Percentiles rank a stretch among this genome's conserved stretches.
phyloP scores from a whole-genome alignment of 2,329 filamentous ascomycete species.

The Ilyonectria destructans region DNA sequence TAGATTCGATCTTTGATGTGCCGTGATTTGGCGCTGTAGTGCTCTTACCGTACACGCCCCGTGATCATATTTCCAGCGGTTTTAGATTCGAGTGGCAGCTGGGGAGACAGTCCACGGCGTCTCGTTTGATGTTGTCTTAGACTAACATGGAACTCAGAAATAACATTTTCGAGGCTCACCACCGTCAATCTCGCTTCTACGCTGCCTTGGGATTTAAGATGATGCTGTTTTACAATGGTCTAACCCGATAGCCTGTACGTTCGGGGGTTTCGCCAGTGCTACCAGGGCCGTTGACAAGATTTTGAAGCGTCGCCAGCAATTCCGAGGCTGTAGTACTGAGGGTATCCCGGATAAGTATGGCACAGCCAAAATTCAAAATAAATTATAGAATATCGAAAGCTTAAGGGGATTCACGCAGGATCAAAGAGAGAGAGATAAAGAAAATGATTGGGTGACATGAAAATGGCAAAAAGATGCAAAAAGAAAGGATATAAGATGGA shows the following conservation, averaged over 20 bases:
- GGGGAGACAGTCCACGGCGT: not conserved
- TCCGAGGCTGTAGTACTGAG: too few species aligned
- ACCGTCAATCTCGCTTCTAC: too few species aligned
- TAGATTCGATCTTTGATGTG: not conserved
- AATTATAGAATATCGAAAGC: too few species aligned
- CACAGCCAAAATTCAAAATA: too few species aligned
- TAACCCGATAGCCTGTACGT: not conserved
- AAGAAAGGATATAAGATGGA: constrained; percentile 33
- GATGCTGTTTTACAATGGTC: not conserved
- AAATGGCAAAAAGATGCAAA: constrained; percentile 27
- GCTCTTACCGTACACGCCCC: not conserved
- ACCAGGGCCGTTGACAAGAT: not conserved
- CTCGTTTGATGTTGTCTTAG: constrained; percentile 1
- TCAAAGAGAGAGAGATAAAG: not conserved
- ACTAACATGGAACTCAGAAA: not conserved
- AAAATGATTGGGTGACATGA: not conserved
- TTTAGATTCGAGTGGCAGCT: constrained; percentile 2
- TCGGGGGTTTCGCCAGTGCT: not conserved
- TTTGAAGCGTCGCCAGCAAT: not conserved
- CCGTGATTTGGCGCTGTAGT: too few species aligned
- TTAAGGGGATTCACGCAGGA: not conserved
- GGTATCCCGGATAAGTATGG: not conserved
- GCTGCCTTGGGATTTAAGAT: not conserved
- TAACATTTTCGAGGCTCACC: not conserved
- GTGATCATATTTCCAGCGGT: not conserved